phyloP scores from a whole-genome alignment of 1,284 basidiomycete genomes.

The Moesziomyces antarcticus region DNA sequence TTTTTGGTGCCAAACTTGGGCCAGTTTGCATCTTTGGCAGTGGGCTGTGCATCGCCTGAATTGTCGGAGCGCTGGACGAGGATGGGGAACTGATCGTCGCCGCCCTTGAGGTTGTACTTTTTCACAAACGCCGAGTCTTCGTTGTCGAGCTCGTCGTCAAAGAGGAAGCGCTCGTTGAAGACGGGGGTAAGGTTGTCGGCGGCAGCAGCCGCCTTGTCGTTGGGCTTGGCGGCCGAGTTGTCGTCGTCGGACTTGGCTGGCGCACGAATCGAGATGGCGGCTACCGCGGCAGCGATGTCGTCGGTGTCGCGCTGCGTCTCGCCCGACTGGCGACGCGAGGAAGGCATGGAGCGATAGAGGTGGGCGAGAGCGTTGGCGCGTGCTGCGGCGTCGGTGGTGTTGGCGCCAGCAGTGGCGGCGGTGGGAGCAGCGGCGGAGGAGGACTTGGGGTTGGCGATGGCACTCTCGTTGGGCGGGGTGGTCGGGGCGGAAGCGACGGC shows the following conservation, averaged over 20 bases:
- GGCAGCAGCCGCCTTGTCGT: constrained; percentile 5
- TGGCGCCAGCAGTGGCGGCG: neutral
- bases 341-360: constrained; percentile 42
- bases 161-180: constrained; percentile 65
- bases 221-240: constrained; percentile 3
- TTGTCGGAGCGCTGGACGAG: constrained; percentile 67
- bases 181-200: constrained; percentile 52
- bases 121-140: constrained; percentile 66
- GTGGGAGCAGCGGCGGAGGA: constrained; percentile 6
- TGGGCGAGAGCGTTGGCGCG: constrained; percentile 13
- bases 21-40: constrained; percentile 88
- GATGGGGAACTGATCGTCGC: constrained; percentile 74
- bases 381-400: constrained; percentile 6
- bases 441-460: constrained; percentile 20
- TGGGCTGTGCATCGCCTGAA: constrained; percentile 8
- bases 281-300: constrained; percentile 29
- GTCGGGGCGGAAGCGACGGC: constrained; percentile 42
- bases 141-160: constrained; percentile 64
- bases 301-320: constrained; percentile 18
- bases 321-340: constrained; percentile 39
- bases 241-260: constrained; percentile 1
- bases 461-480: constrained; percentile 41
- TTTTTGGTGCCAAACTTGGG: constrained; percentile 78
- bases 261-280: constrained; percentile 13
- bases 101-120: constrained; percentile 65